Evolutionary conservation across 805 yeast genomes (phyloP), one percentile per base, ranked within the genome.

Genomic region (Brettanomyces custersianus): DNA sequence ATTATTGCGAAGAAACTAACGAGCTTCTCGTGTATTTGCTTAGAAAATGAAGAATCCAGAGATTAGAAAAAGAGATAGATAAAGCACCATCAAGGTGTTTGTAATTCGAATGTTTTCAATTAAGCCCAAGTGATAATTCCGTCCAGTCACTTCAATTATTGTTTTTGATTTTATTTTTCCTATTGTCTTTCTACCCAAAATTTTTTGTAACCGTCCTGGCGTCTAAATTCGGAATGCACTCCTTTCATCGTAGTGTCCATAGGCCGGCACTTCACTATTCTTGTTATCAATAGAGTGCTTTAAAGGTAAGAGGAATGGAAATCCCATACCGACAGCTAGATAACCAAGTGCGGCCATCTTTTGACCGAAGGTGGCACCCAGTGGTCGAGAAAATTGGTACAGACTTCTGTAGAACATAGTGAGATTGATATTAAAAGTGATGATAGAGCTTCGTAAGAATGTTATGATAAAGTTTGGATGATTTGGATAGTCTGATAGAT

Each of bases 281-380:
- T 29, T 32, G 12, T 38, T 30, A 15, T 39, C 39, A 6, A 55
- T 40, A 5, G 62, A 48, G 25, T 50, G 45, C 38, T 47, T 57
- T 23, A 58, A 34, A 12, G 63, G 63, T 27, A 59, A 34, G 30
- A 58, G 41, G 38, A 59, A 60, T 8, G 65, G 65, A 11, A 59
- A 45, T 8, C 58, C 49, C 30, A 60, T 40, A 12, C 62, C 63
- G 20, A 59, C 41, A 3, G 63, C 45, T 6, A 60, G 36, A 28
- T 59, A 59, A 15, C 53, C 44, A 24, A 56, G 41, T 15, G 59
- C 60, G 4, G 51, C 35, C 10, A 52, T 32, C 26, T 43, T 52
- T 10, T 52, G 49, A 0, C 40, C 24, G 19, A 22, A 13, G 9
- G 30, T 16, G 30, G 19, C n/a, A 13, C 20, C 20, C 5, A 13